Evolutionary conservation across 441 rosid species (phyloP), one percentile per base, ranked within the genome.

Genomic region (Daphne laureola): DNA sequence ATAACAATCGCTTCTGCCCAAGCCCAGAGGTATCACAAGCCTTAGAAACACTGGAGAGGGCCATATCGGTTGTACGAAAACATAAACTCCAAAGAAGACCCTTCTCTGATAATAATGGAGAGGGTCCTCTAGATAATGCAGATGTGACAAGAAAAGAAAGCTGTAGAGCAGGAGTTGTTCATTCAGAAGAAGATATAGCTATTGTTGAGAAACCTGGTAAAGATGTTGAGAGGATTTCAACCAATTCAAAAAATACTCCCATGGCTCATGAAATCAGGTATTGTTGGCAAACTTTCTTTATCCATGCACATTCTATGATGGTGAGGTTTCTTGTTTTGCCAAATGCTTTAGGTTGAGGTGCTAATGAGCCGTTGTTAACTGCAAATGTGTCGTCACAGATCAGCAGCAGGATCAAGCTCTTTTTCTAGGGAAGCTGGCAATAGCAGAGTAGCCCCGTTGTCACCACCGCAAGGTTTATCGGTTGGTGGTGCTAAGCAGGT

Each of bases 21-120:
- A 78, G 96, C 54, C 86, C 86, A 14, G 72, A 71, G 72, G 96
- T 92, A 47, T 72, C 78, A 54, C 78, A 79, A 63, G 98, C 98
- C 61, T 74, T 92, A 55, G 78, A 79, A 58, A 86, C 81, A 17
- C 45, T 92, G 62, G 97, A 92, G 63, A 79, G 72, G 66, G 92
- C 66, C 38, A 84, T 89, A 59, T 66, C 73, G 5, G 36, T 86
- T 55, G 78, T 89, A 55, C 76, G 73, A n/a, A 71, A 81, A 57
- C 50, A 72, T 35, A 71, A 78, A 68, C 55, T 55, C 26, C 65
- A 60, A 49, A 62, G 41, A 36, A 45, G 57, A 46, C 50, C 72
- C 23, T 64, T 67, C 4, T 50, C 75, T 56, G 63, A 44, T 64
- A 62, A 62, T 45, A 66, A 57, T 17, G 71, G 67, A 58, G 74